phyloP scores from a whole-genome alignment of 257 asterid genomes.

The Forsythia suspensa region DNA sequence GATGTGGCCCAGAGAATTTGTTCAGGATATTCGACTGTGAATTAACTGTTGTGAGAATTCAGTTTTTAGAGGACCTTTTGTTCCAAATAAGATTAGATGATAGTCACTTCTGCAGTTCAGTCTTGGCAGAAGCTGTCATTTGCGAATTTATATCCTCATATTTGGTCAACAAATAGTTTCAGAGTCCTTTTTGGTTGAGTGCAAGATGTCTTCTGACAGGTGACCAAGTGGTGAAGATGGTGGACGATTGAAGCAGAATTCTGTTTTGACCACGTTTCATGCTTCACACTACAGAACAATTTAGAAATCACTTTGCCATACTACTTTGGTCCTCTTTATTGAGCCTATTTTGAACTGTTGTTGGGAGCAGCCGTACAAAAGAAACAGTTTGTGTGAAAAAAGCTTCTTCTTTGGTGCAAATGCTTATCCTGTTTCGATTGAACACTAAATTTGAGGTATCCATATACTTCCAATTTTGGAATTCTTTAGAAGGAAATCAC shows the following conservation, averaged over 20 bases:
- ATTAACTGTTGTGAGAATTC: neutral
- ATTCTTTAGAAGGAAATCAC: neutral
- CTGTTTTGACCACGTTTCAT: neutral
- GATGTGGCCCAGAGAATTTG: neutral
- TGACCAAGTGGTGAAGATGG: slow-evolving; percentile 10
- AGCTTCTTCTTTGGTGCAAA: neutral
- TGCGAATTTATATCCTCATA: slow-evolving; percentile 3
- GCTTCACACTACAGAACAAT: slow-evolving; percentile 2
- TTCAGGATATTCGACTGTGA: neutral
- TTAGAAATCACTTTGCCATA: neutral
- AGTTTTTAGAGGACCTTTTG: slow-evolving; percentile 14
- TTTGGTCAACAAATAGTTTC: slow-evolving; percentile 4
- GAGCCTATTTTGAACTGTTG: slow-evolving; percentile 4
- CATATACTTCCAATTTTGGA: neutral
- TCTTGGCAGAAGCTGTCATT: slow-evolving; percentile 14
- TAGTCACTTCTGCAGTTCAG: slow-evolving; percentile 9
- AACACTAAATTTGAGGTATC: slow-evolving; percentile 11
- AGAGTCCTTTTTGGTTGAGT: slow-evolving; percentile 10
- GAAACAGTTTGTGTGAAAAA: neutral
- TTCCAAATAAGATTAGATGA: slow-evolving; percentile 19
- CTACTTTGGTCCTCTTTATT: neutral
- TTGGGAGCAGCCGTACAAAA: neutral
- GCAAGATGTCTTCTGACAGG: slow-evolving; percentile 8
- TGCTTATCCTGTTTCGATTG: neutral
- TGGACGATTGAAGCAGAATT: neutral